A percentile compares a stretch with the other conserved stretches of the same genome.
phyloP scores from a whole-genome alignment of 1,139 yeast genomes.

The Taphrina communis region DNA sequence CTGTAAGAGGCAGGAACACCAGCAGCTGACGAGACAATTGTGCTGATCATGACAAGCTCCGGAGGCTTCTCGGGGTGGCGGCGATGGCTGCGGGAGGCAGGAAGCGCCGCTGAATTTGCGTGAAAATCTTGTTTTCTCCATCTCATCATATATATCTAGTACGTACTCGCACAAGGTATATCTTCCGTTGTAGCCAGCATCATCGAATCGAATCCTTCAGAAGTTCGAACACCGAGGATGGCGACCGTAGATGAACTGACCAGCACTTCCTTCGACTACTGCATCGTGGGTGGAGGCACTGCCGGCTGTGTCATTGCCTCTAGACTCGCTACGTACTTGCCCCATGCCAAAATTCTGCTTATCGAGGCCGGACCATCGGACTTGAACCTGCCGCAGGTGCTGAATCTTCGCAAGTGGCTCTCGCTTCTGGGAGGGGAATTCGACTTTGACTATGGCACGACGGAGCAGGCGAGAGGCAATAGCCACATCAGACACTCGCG shows the following conservation, averaged over 20 bases:
- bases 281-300: conserved; percentile 40
- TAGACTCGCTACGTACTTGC: conserved; percentile 31
- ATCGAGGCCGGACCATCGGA: conserved; percentile 37
- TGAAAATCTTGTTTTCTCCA: too few relatives aligned
- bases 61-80: too few relatives aligned
- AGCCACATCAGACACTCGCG: conserved; percentile 34
- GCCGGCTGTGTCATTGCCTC: conserved; percentile 41
- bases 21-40: background rate
- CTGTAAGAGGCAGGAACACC: too few relatives aligned
- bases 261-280: conserved; percentile 30
- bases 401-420: conserved; percentile 31
- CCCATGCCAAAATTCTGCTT: conserved; percentile 25
- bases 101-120: too few relatives aligned
- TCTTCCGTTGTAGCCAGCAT: too few relatives aligned
- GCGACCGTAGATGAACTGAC: conserved; percentile 18
- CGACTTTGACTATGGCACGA: conserved; percentile 33
- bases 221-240: background rate
- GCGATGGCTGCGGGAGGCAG: too few relatives aligned
- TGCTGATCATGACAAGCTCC: too few relatives aligned
- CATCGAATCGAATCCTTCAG: too few relatives aligned
- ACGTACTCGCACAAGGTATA: too few relatives aligned
- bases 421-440: conserved; percentile 29
- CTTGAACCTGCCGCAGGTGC: conserved; percentile 20
- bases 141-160: too few relatives aligned
- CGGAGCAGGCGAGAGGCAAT: conserved; percentile 34